These are phyloP conservation scores for Mycosphaerelloides madeirae DNA, from an alignment of 2,329 filamentous ascomycete species.

Conservation along the genomic window DNA sequence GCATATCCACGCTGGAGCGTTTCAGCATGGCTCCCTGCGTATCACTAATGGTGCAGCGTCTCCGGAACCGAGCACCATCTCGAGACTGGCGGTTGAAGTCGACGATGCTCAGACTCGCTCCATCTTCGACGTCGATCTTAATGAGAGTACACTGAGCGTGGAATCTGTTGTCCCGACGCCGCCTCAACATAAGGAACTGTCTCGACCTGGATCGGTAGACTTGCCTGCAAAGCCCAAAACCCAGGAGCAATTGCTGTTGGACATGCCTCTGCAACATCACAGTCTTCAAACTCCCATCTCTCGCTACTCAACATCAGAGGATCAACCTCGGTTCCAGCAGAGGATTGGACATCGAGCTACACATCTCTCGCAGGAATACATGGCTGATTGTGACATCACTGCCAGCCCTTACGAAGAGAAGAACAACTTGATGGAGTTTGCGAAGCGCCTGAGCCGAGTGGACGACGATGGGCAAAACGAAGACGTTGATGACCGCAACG, in stretches of 20 bases:
- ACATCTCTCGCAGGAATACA: conserved; percentile 24
- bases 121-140: no score
- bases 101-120: background rate
- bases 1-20: conserved; percentile 38
- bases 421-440: conserved; percentile 16
- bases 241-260: conserved; percentile 2
- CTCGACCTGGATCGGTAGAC: no score
- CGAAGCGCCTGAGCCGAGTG: conserved; percentile 27
- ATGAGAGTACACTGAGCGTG: no score
- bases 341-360: conserved; percentile 22
- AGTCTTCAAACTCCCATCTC: conserved; percentile 2
- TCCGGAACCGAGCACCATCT: conserved; percentile 37
- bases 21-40: conserved; percentile 41
- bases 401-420: conserved; percentile 20
- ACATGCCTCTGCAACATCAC: conserved; percentile 6
- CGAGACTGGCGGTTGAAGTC: conserved; percentile 4
- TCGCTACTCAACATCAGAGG: conserved; percentile 2
- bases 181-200: no score
- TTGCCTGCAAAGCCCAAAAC: background rate
- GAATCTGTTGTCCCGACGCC: no score
- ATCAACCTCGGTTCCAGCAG: conserved; percentile 19
- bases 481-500: conserved; percentile 1
- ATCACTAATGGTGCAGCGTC: conserved; percentile 47
- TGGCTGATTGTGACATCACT: conserved; percentile 21
- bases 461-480: conserved; percentile 19